These are phyloP conservation scores for Gomphus sp. DNA, from an alignment of 1,284 basidiomycete genomes.

Conservation along the genomic window DNA sequence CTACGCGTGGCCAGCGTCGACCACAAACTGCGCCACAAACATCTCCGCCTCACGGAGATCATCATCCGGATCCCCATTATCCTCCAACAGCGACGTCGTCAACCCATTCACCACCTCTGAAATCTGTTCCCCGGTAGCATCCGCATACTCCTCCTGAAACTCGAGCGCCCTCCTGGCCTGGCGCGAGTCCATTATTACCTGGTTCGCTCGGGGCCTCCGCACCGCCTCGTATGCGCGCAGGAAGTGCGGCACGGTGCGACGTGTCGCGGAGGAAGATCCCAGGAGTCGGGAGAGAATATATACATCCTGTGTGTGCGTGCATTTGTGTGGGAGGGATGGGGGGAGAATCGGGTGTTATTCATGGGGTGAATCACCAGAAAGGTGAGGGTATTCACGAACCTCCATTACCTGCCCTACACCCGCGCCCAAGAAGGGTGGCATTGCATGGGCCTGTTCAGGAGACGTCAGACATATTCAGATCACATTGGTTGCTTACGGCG, in stretches of 20 bases:
- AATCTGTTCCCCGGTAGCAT: neutral
- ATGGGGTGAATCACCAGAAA: too few relatives aligned
- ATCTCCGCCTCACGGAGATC: conserved; percentile 1
- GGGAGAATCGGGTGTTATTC: neutral
- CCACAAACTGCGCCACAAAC: neutral
- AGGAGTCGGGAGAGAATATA: conserved; percentile 8
- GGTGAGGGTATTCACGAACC: conserved; percentile 19
- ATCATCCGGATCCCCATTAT: conserved; percentile 3
- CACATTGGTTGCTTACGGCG: conserved; percentile 24
- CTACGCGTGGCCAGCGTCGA: neutral
- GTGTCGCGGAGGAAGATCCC: neutral
- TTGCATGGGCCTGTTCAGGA: conserved; percentile 34
- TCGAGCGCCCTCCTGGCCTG: too few relatives aligned
- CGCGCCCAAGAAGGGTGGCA: conserved; percentile 45
- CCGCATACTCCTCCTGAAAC: conserved; percentile 1
- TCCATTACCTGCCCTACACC: conserved; percentile 51
- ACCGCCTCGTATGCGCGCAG: conserved; percentile 5
- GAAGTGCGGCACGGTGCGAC: neutral
- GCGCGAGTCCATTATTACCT: neutral
- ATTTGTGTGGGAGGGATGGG: too few relatives aligned
- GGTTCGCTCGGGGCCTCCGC: neutral
- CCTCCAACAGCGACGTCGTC: conserved; percentile 1
- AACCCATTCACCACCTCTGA: neutral
- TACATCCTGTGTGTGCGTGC: neutral
- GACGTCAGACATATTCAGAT: neutral